phyloP scores from a whole-genome alignment of 1,284 basidiomycete genomes.

The Pseudomicrostroma phylloplanum region DNA sequence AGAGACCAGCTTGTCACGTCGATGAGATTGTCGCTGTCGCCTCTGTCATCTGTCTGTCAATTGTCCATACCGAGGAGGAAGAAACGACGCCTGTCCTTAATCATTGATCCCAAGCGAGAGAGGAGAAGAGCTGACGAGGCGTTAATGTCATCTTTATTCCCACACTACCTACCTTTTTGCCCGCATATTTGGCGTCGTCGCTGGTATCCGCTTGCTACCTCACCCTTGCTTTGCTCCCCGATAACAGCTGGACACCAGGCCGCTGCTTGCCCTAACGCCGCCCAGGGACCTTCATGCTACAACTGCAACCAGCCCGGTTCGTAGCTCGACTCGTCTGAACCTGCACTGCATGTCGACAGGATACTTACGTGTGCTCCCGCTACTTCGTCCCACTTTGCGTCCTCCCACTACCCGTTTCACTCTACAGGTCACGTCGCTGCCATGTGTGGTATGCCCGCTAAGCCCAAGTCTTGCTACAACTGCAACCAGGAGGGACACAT shows the following conservation, averaged over 20 bases:
- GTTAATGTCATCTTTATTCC: constrained; percentile 1
- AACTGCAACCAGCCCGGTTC: constrained; percentile 38
- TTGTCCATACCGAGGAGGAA: not conserved
- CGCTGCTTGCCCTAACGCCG: constrained; percentile 42
- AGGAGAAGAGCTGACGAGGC: constrained; percentile 4
- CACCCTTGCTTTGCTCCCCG: not conserved
- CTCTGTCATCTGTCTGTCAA: constrained; percentile 1
- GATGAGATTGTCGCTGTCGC: no score
- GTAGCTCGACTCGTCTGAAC: not conserved
- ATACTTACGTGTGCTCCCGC: not conserved
- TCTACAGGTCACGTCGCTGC: constrained; percentile 36
- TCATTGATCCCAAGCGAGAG: not conserved
- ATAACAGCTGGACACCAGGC: constrained; percentile 43
- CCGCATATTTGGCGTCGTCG: not conserved
- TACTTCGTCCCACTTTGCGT: not conserved
- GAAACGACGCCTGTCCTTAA: no score
- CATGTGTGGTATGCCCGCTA: constrained; percentile 29
- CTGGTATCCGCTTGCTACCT: not conserved
- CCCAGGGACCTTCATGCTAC: constrained; percentile 38
- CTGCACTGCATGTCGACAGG: not conserved
- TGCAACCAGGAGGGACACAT: constrained; percentile 39
- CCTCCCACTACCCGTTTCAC: not conserved
- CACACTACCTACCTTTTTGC: not conserved
- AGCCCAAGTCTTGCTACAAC: constrained; percentile 46
- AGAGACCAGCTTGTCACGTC: no score